Percentiles rank a stretch among this genome's conserved stretches.
Conservation (phyloP, 495 filamentous ascomycete genomes). For the Cladorrhinum samala region DNA sequence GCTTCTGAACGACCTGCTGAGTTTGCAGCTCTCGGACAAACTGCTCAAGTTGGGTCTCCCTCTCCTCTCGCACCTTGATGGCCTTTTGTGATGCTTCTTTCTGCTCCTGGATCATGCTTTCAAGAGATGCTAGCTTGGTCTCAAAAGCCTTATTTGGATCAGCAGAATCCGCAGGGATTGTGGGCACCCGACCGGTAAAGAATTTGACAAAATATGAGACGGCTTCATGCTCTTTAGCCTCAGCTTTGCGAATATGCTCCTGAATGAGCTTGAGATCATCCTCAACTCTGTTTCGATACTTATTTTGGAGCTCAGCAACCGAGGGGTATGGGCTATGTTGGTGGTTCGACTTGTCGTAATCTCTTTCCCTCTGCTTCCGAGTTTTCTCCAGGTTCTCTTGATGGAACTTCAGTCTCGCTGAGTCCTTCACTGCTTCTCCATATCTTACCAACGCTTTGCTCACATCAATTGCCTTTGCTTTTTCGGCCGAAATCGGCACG, state of each 20-base stretch:
- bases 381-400: slow-evolving; percentile 12
- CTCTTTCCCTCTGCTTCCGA: slow-evolving; percentile 10
- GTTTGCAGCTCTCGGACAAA: background rate
- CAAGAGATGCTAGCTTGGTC: background rate
- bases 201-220: background rate
- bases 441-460: background rate
- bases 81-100: background rate
- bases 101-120: slow-evolving; percentile 1
- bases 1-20: background rate
- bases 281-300: slow-evolving; percentile 5
- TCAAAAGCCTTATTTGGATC: slow-evolving; percentile 2
- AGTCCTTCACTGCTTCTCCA: background rate
- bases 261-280: background rate
- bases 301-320: slow-evolving; percentile 24
- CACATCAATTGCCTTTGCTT: background rate
- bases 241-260: background rate
- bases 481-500: background rate
- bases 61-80: background rate
- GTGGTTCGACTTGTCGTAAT: slow-evolving; percentile 18
- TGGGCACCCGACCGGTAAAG: background rate
- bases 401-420: slow-evolving; percentile 2
- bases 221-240: background rate
- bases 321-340: slow-evolving; percentile 29
- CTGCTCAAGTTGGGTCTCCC: background rate
- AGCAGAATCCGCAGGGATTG: background rate